Evolutionary conservation across 2,329 filamentous ascomycete genomes (phyloP), one percentile per base, ranked within the genome.

Genomic region (Microthyrium microscopicum): DNA sequence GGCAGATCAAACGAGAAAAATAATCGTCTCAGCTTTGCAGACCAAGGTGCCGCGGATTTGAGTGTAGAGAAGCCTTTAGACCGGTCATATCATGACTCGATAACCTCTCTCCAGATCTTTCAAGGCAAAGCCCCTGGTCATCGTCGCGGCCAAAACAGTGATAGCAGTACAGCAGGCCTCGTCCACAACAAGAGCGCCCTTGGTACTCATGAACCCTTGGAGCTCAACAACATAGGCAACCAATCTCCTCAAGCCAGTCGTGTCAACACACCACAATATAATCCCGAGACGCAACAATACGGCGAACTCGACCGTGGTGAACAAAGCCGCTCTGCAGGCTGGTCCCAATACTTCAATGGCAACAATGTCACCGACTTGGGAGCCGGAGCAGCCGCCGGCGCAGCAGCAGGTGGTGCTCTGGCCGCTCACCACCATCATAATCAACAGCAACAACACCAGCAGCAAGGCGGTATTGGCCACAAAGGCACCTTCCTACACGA

Each of bases 321-420:
- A 16, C 45, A 51, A 40, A 54, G 49, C 36, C 52, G 55, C 15
- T 80, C 74, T 47, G 82, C 77, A 8, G 77, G 77, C 29, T 83
- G 77, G 77, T 81, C 80, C 51, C 61, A 70, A 34, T 83, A 82
- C 54, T 83, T 78, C 68, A 79, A 76, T 11, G 76, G 75, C 32
- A 77, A 77, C 34, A 78, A 75, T 42, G 68, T 53, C n/a, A 58
- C 54, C 4, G 55, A 58, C 35, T 47, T 58, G 5, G 52, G 73
- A 5, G 55, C 76, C 36, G 75, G 76, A 45, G 67, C 77, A 17
- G 58, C 79, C 5, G 73, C 12, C 31, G 24, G 24, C 17, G 9
- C 11, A 9, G 71, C 11, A n/a, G n/a, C n/a, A n/a, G n/a, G n/a
- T n/a, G n/a, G n/a, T n/a, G n/a, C 8, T 19, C 8, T 15, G 11